Evolutionary conservation across 495 filamentous ascomycete genomes (phyloP).

Genomic region (Aspergillus egyptiacus): DNA sequence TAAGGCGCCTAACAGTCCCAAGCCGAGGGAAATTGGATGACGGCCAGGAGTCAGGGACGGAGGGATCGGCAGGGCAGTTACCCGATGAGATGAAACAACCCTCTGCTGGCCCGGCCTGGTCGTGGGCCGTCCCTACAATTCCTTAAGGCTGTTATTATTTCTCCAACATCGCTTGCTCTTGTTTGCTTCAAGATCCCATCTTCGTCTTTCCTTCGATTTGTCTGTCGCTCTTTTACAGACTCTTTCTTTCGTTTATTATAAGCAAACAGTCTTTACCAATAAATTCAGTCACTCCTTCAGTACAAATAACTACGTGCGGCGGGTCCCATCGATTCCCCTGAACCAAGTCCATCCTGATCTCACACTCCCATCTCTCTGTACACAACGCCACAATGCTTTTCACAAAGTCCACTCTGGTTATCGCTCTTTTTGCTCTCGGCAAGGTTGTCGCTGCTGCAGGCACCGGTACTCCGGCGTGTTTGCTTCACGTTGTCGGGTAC

Average conservation of each 20-base stretch:
- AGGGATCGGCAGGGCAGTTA: slow-evolving; percentile 17
- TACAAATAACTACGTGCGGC: slow-evolving; percentile 7
- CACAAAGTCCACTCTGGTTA: slow-evolving; percentile 29
- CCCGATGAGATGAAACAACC: slow-evolving; percentile 16
- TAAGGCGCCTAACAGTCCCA: background rate
- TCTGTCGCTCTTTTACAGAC: slow-evolving; percentile 17
- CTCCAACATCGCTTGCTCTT: background rate
- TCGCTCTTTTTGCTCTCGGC: slow-evolving; percentile 32
- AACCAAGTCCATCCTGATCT: background rate
- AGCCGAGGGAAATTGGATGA: background rate
- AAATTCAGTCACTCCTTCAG: slow-evolving; percentile 24
- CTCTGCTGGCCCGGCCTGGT: no score
- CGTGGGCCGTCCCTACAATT: slow-evolving; percentile 4
- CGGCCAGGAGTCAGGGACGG: slow-evolving; percentile 1
- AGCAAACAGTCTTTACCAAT: slow-evolving; percentile 16
- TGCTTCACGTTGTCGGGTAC: slow-evolving; percentile 35
- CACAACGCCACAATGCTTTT: slow-evolving; percentile 31
- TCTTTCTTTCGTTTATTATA: slow-evolving; percentile 24
- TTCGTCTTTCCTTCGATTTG: slow-evolving; percentile 10
- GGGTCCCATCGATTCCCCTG: slow-evolving; percentile 10
- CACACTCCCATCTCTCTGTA: background rate
- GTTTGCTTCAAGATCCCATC: slow-evolving; percentile 8
- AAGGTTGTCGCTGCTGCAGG: slow-evolving; percentile 27
- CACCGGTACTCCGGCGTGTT: slow-evolving; percentile 30
- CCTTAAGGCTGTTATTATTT: background rate